A percentile compares a stretch with the other conserved stretches of the same genome.
phyloP scores from a whole-genome alignment of 768 basidiomycete species.

The Cyclocybe cylindracea region DNA sequence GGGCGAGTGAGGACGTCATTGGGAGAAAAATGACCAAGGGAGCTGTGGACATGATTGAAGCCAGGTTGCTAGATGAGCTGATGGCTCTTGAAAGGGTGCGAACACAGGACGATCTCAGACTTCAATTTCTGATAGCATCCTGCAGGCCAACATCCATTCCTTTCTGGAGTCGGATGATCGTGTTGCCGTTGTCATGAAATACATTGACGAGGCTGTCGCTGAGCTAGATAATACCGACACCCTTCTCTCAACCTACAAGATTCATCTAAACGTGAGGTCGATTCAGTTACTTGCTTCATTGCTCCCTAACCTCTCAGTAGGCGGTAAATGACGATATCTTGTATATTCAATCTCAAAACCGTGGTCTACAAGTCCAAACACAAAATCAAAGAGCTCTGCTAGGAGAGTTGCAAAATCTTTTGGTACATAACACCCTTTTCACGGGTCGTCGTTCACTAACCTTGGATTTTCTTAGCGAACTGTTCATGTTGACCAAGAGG shows the following conservation, averaged over 20 bases:
- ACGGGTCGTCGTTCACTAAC: not conserved
- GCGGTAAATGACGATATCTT: slow-evolving; percentile 94
- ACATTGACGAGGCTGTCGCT: slow-evolving; percentile 83
- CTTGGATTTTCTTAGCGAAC: slow-evolving; percentile 63
- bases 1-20: slow-evolving; percentile 82
- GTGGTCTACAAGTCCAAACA: slow-evolving; percentile 95
- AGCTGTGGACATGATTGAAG: slow-evolving; percentile 90
- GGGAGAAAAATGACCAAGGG: slow-evolving; percentile 64
- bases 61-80: slow-evolving; percentile 84
- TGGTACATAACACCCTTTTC: slow-evolving; percentile 47
- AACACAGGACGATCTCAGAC: slow-evolving; percentile 3
- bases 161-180: slow-evolving; percentile 97
- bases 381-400: slow-evolving; percentile 91
- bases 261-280: slow-evolving; percentile 84
- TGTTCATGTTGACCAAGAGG: slow-evolving; percentile 85
- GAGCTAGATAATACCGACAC: slow-evolving; percentile 92
- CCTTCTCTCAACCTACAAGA: slow-evolving; percentile 90
- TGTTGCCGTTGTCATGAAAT: slow-evolving; percentile 80
- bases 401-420: slow-evolving; percentile 81
- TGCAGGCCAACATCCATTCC: slow-evolving; percentile 93
- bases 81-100: slow-evolving; percentile 90
- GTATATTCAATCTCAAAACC: slow-evolving; percentile 94
- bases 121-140: slow-evolving; percentile 3
- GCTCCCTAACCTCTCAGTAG: slow-evolving; percentile 38
- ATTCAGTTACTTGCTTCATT: not conserved